Conservation (phyloP, 2,329 filamentous ascomycete genomes). For the Paecilomyces variotii region DNA sequence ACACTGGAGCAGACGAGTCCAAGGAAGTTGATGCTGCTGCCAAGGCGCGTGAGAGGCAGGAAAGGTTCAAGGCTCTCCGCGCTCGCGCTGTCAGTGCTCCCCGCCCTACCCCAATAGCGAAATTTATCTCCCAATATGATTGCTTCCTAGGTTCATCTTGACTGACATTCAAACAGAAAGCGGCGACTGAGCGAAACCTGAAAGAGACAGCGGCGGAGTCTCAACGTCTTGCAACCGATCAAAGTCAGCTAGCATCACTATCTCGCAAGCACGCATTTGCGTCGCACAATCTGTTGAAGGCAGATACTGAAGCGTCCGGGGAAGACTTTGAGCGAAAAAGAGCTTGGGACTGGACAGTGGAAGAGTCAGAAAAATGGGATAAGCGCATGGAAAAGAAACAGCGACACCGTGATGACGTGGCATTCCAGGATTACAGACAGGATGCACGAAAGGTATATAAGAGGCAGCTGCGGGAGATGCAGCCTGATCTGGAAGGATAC, state of each 20-base stretch:
- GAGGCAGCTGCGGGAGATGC: slow-evolving; percentile 70
- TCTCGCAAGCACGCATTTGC: slow-evolving; percentile 81
- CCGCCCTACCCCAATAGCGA: not conserved
- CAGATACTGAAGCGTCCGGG: slow-evolving; percentile 73
- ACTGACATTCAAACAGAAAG: slow-evolving; percentile 30
- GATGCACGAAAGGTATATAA: slow-evolving; percentile 93
- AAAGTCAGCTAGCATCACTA: slow-evolving; percentile 67
- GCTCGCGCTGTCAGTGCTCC: slow-evolving; percentile 55
- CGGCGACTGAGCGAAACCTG: slow-evolving; percentile 51
- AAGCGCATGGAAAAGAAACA: slow-evolving; percentile 80
- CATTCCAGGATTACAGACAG: slow-evolving; percentile 80
- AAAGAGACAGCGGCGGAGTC: slow-evolving; percentile 79
- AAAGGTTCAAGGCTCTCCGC: slow-evolving; percentile 80
- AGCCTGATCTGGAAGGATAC: slow-evolving; percentile 74
- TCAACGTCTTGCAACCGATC: slow-evolving; percentile 69
- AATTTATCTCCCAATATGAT: not conserved
- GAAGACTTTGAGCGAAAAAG: slow-evolving; percentile 96
- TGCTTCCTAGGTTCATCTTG: not conserved
- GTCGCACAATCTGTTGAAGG: slow-evolving; percentile 86
- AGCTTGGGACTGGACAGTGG: slow-evolving; percentile 96
- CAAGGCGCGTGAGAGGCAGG: slow-evolving; percentile 55
- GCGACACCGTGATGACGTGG: slow-evolving; percentile 71
- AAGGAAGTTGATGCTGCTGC: slow-evolving; percentile 18
- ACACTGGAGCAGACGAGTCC: not conserved
- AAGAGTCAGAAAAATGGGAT: slow-evolving; percentile 93